These are phyloP conservation scores for Apiotrichum sp. DNA, from an alignment of 1,284 basidiomycete species.

Conservation along the genomic window DNA sequence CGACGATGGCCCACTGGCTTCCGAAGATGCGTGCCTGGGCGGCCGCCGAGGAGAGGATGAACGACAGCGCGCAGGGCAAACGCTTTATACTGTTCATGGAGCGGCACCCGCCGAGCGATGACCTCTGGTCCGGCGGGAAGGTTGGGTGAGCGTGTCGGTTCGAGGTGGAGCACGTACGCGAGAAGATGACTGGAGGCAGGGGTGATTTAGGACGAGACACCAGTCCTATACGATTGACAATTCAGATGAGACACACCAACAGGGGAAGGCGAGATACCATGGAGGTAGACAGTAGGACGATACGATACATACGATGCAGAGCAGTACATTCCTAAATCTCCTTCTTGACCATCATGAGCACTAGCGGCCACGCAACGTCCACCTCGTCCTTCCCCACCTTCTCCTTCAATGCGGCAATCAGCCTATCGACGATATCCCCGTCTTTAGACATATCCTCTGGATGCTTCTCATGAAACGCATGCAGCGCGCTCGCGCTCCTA, in stretches of 20 bases:
- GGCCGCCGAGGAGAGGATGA: neutral
- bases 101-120: conserved; percentile 1
- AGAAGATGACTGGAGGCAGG: too few relatives aligned
- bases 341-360: conserved; percentile 55
- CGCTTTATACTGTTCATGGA: conserved; percentile 2
- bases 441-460: conserved; percentile 55
- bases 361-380: conserved; percentile 66
- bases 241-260: too few relatives aligned
- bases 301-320: too few relatives aligned
- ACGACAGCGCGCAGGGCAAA: neutral
- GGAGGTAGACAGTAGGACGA: too few relatives aligned
- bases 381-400: conserved; percentile 42
- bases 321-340: neutral
- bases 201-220: too few relatives aligned
- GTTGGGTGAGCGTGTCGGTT: too few relatives aligned
- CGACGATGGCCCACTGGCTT: neutral
- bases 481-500: conserved; percentile 64
- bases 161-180: too few relatives aligned
- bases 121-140: neutral
- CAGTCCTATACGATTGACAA: too few relatives aligned
- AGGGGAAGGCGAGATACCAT: too few relatives aligned
- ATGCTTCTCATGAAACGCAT: conserved; percentile 61
- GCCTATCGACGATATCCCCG: conserved; percentile 61
- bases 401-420: conserved; percentile 53
- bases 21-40: conserved; percentile 2